These are phyloP conservation scores for Ehretia macrophylla DNA, from an alignment of 257 asterid genomes.

Conservation along the genomic window DNA sequence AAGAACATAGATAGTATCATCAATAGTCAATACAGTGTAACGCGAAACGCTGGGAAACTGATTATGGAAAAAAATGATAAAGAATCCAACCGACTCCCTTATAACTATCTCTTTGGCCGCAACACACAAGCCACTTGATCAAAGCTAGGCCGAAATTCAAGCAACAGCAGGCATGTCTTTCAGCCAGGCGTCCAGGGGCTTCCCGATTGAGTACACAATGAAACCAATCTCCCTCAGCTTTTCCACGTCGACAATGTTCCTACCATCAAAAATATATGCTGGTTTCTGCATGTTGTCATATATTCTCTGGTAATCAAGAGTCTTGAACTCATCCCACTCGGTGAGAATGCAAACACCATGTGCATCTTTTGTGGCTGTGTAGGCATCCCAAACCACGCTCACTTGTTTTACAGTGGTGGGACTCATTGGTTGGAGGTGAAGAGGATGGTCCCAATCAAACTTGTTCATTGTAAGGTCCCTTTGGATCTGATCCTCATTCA, in stretches of 20 bases:
- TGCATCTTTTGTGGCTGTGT: slow-evolving; percentile 68
- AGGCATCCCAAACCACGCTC: slow-evolving; percentile 65
- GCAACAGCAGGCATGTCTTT: slow-evolving; percentile 92
- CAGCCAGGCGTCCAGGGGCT: slow-evolving; percentile 88
- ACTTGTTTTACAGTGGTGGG: slow-evolving; percentile 75
- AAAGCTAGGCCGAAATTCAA: slow-evolving; percentile 24
- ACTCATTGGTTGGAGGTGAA: slow-evolving; percentile 85
- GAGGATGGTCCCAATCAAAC: slow-evolving; percentile 92
- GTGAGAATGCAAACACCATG: slow-evolving; percentile 81
- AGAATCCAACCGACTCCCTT: slow-evolving; percentile 33
- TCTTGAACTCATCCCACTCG: slow-evolving; percentile 90
- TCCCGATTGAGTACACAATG: slow-evolving; percentile 77
- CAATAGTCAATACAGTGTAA: slow-evolving; percentile 36
- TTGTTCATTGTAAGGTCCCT: slow-evolving; percentile 80
- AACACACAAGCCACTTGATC: slow-evolving; percentile 14
- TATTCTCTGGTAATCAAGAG: slow-evolving; percentile 67
- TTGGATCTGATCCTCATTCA: slow-evolving; percentile 79
- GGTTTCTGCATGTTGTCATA: slow-evolving; percentile 92
- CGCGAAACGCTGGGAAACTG: slow-evolving; percentile 29
- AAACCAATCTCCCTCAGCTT: slow-evolving; percentile 84
- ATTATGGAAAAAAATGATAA: slow-evolving; percentile 30
- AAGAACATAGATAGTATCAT: slow-evolving; percentile 27
- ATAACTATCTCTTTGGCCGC: slow-evolving; percentile 19
- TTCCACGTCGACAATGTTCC: slow-evolving; percentile 56
- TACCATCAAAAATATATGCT: slow-evolving; percentile 73